Evolutionary conservation across 345 rosid species (phyloP).

Genomic region (Corymbia maculata): DNA sequence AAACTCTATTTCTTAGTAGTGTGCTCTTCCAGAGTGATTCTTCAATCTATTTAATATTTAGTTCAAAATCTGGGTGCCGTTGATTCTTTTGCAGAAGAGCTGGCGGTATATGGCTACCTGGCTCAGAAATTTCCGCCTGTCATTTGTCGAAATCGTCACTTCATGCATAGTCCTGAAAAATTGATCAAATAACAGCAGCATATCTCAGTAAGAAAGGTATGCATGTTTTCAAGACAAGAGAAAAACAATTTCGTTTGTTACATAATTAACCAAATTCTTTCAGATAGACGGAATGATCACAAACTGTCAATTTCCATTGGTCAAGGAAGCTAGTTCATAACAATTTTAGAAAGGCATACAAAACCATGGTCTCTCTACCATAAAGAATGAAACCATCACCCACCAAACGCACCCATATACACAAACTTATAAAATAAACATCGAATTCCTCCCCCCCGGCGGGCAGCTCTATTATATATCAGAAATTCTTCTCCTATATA

Average conservation of each 20-base stretch:
- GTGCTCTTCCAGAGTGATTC: not conserved
- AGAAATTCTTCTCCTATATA: not conserved
- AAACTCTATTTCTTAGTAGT: not conserved
- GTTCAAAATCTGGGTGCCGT: not conserved
- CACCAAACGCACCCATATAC: not conserved
- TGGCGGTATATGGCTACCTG: constrained; percentile 31
- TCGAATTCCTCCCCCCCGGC: too few relatives aligned
- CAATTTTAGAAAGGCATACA: not conserved
- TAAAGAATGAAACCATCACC: not conserved
- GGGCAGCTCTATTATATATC: too few relatives aligned
- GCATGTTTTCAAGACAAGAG: not conserved
- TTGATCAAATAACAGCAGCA: not conserved
- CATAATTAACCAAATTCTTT: not conserved
- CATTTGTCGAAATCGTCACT: constrained; percentile 58
- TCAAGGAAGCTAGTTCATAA: not conserved
- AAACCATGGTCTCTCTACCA: not conserved
- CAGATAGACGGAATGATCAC: not conserved
- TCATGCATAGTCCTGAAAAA: constrained; percentile 57
- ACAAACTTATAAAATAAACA: too few relatives aligned
- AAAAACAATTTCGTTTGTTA: not conserved
- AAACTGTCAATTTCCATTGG: not conserved
- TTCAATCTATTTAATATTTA: not conserved
- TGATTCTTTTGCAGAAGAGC: not conserved
- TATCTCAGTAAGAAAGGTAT: not conserved
- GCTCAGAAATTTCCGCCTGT: constrained; percentile 55